Base-by-base conservation (phyloP, 768 basidiomycete genomes). In the Lanmaoa pseudosensibilis region DNA sequence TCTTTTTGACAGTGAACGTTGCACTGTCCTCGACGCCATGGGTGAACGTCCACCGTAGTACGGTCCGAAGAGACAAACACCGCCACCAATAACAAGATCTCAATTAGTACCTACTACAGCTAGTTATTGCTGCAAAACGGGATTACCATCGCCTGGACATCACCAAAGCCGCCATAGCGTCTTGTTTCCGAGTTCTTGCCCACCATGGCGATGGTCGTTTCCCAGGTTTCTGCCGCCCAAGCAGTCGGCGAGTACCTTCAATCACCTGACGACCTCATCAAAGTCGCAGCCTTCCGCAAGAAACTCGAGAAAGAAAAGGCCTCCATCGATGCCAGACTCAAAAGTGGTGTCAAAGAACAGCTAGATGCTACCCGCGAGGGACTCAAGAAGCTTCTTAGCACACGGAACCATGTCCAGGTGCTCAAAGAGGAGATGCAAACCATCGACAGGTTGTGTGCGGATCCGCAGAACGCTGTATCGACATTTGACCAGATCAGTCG, bases 291-390 rank as follows among this genome's bases (percentile, higher is more conserved):
- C 0, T 93, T 92, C 68, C 84, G 93, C 59, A 96, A 95, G 78
- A 95, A 95, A 67, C 82, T 98, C 43, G 88, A 94, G 73, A 98
- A 98, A 73, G 96, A 98, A 74, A 96, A 97, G 74, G 86, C 93
- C 1, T 92, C 93, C 10, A 90, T 98, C 57, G 92, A 97, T 67
- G 86, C 88, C 4, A 83, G 94, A 65, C 84, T 98, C 46, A 90
- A 94, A 68, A 88, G 82, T 54, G 92, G 94, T 11, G 94, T 96
- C 61, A 93, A 90, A 71, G 92, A 95, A 57, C 96, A 98, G 69
- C 79, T 99, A 19, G 88, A 93, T 64, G 85, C 92, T 1, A 98
- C 94, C 9, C 78, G 93, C 49, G 90, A 94, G 49, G 95, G 94
- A 1, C 80, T 96, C 54, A 81, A 87, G 66, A 92, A 87, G 65